Conservation (phyloP, 2,329 filamentous ascomycete species). For the Verticillium alfalfae region DNA sequence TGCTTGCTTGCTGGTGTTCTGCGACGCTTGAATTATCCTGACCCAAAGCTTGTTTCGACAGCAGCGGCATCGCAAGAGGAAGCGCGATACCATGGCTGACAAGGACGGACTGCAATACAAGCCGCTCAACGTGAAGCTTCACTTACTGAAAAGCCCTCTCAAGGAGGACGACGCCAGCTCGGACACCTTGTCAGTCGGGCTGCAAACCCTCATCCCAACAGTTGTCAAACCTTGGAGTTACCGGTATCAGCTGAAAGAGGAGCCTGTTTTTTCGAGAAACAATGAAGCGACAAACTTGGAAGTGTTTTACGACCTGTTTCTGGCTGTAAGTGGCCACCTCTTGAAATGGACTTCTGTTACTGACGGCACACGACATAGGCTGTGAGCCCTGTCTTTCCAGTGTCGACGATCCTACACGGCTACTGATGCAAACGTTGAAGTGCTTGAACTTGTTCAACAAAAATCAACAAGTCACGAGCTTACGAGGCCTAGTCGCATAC, state of each 20-base stretch:
- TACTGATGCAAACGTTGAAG: background rate
- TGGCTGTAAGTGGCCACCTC: slow-evolving; percentile 11
- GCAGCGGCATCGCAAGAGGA: background rate
- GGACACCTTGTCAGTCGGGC: background rate
- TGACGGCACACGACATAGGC: no score
- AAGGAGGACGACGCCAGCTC: background rate
- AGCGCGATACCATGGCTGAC: background rate
- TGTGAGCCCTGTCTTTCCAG: no score
- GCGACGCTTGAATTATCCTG: no score
- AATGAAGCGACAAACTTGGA: slow-evolving; percentile 16
- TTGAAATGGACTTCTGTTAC: no score
- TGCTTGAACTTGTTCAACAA: background rate
- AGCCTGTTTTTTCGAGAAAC: slow-evolving; percentile 19
- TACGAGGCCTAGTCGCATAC: slow-evolving; percentile 14
- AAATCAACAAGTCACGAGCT: background rate
- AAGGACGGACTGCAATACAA: background rate
- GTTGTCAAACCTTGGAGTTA: background rate
- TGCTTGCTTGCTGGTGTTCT: no score
- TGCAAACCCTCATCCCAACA: background rate
- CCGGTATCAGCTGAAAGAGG: slow-evolving; percentile 14
- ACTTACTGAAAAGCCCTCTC: slow-evolving; percentile 24
- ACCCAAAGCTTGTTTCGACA: no score
- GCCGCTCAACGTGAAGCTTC: slow-evolving; percentile 17
- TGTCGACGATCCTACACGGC: background rate
- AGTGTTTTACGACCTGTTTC: slow-evolving; percentile 32